Base-by-base conservation (phyloP, 768 basidiomycete genomes). In the Hypholoma sublateritium region DNA sequence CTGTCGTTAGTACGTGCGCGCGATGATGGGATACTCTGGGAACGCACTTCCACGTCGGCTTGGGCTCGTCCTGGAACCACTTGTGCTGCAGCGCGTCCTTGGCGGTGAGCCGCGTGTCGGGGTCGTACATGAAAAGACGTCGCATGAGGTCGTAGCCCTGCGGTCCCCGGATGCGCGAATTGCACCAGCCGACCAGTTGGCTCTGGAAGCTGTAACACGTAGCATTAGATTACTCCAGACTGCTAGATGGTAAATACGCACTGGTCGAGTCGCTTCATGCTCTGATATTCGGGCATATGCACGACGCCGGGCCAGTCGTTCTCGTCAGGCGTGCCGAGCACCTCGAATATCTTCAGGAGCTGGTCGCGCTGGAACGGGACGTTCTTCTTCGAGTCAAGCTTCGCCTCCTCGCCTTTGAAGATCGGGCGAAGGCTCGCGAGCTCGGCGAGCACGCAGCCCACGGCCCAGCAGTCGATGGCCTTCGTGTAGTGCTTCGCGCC, bases 321-420 rank as follows among this genome's bases (percentile, higher is more conserved):
- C 62, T 91, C 95, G 50, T 90, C 82, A 43, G 95, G 89, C 4
- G 90, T 93, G 4, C 97, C 95, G 16, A 97, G 71, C 0, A 98
- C 88, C 64, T 99, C 97, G 56, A 98, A 89, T n/a, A 99, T 97
- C 73, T 93, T 95, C 24, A 91, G 74, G 57, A 98, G 80, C 65
- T 99, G 97, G 70, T 98, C 97, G 55, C 88, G 81, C 69, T 99
- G 97, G 70, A 98, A 99, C 0, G 97, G 97, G 0, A 98, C 88
- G 57, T 93, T 94, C 79, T 98, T 98, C 79, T 98, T 96, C 25
- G 88, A 86, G 68, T 98, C 97, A 42, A 98, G 72, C 71, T 99
- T 98, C 1, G 97, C 97, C 73, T 98, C 97, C 70, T 99, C 97
- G 11, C 96, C 97, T 69, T 99, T 99, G 80, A 98, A 98, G 61